These are phyloP conservation scores for Debaryomycetaceae sp. DNA, from an alignment of 1,139 yeast species.

Conservation along the genomic window DNA sequence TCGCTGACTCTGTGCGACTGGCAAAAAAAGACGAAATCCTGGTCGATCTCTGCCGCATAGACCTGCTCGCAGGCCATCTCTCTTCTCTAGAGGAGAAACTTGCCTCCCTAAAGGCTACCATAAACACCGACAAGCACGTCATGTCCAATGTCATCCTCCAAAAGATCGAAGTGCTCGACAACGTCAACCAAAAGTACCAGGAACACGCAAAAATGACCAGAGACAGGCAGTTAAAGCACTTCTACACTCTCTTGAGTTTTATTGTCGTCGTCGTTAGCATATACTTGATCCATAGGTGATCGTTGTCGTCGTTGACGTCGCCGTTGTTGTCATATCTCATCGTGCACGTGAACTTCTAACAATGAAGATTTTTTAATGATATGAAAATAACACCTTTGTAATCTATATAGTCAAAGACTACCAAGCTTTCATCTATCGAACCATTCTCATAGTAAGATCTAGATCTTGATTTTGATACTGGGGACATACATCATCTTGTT, in stretches of 20 bases:
- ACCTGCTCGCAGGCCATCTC: background rate
- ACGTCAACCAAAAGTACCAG: slow-evolving; percentile 25
- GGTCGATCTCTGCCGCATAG: background rate
- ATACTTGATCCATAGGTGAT: slow-evolving; percentile 11
- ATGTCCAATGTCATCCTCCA: slow-evolving; percentile 27
- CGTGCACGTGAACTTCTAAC: background rate
- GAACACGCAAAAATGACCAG: slow-evolving; percentile 25
- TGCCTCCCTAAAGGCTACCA: slow-evolving; percentile 19
- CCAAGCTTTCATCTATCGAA: background rate
- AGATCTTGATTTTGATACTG: background rate
- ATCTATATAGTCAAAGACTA: background rate
- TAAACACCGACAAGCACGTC: slow-evolving; percentile 24
- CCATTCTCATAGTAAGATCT: background rate
- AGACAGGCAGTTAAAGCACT: slow-evolving; percentile 26
- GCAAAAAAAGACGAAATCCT: background rate
- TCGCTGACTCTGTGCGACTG: background rate
- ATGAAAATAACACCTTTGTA: background rate
- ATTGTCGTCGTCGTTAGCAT: slow-evolving; percentile 21
- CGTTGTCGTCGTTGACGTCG: background rate
- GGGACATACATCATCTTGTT: background rate
- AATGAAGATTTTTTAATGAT: background rate
- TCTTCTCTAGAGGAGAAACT: slow-evolving; percentile 25
- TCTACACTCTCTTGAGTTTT: slow-evolving; percentile 19
- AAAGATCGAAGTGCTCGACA: slow-evolving; percentile 32
- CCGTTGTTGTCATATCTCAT: background rate